Evolutionary conservation across 176 grass and related monocot species (phyloP).

Genomic region (Zea luxurians): DNA sequence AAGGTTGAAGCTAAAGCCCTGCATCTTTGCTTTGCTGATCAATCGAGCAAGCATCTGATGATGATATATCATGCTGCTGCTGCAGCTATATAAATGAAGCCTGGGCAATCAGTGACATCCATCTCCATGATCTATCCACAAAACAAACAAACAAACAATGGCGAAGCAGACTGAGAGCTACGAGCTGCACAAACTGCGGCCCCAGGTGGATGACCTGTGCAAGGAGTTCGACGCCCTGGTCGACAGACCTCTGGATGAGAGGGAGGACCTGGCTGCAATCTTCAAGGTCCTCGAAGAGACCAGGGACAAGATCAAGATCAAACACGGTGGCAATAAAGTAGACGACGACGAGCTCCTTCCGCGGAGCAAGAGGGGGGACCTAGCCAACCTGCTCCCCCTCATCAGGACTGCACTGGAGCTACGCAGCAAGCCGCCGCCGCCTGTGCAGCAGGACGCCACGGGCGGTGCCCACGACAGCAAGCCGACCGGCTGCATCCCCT

Average conservation of each 20-base stretch:
- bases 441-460: neutral
- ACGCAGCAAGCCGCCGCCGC: neutral
- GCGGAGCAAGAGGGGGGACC: neutral
- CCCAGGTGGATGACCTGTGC: neutral
- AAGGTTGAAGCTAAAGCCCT: neutral
- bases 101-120: neutral
- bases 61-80: neutral
- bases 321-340: neutral
- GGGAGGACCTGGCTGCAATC: neutral
- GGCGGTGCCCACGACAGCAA: neutral
- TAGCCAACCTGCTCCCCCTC: neutral
- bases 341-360: neutral
- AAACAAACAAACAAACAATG: neutral
- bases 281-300: neutral
- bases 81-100: neutral
- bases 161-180: neutral
- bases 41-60: constrained; percentile 44
- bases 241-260: neutral
- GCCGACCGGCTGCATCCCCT: constrained; percentile 39
- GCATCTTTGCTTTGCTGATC: constrained; percentile 41
- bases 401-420: neutral
- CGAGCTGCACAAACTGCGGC: neutral
- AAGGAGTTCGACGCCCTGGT: neutral
- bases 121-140: neutral
- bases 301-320: neutral